Evolutionary conservation across 2,329 filamentous ascomycete species (phyloP), one percentile per base, ranked within the genome.

Genomic region (Calonectria multiphialidica): DNA sequence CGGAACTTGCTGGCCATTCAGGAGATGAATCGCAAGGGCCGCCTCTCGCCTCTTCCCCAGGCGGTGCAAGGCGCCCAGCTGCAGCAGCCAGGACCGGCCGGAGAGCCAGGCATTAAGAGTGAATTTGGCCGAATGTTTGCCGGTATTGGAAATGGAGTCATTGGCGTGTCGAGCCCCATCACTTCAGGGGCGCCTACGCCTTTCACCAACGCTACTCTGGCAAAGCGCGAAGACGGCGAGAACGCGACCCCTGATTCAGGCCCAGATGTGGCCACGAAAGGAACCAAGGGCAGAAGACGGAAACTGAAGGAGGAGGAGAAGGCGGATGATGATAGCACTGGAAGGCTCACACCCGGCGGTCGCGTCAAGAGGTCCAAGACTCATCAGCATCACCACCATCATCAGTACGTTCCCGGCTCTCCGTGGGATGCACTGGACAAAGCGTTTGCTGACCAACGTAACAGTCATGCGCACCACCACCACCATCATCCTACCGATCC

Each of bases 71-170:
- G 96, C 25, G 96, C 94, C 1, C 96, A 98, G 82, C 91, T 93
- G 18, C 94, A 95, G 78, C 90, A 94, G 45, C 90, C 94, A 66
- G 94, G 94, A 4, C 94, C 95, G 7, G 91, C 92, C 16, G 94
- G 93, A 18, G 95, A 98, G 82, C 94, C 95, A 13, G 94, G 94
- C 50, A 98, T 98, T 80, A 98, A 98, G 87, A 97, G 93, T 81
- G 96, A 98, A 82, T 96, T 98, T 81, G 96, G 96, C 33, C 93
- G 95, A 74, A 98, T 98, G 89, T 98, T 98, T 84, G 95, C 95
- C 21, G 96, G 96, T n/a, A 95, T 98, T 76, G 96, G 87, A 71
- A 90, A 87, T 76, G 90, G 87, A 73, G 87, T 89, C 47, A 86
- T 89, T 71, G 86, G 86, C 28, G 84, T 87, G 42, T 87, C 89